Conservation (phyloP, 768 basidiomycete species). For the Boletus tylopilopsis region DNA sequence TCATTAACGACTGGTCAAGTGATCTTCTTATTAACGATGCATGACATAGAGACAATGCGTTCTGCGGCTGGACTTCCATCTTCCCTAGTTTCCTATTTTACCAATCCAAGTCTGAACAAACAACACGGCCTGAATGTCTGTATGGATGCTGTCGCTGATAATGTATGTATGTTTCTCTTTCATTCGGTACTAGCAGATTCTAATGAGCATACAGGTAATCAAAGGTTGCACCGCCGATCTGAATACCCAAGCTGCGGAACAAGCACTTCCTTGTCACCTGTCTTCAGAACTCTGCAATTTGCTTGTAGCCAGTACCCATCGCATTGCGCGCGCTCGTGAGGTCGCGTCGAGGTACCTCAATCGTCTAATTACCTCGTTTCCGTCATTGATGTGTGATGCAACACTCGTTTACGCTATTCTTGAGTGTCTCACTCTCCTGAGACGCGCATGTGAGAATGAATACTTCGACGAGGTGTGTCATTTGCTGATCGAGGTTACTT, state of each 20-base stretch:
- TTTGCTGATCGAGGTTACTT: background rate
- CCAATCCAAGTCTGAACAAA: constrained; percentile 79
- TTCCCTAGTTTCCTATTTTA: constrained; percentile 81
- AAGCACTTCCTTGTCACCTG: constrained; percentile 66
- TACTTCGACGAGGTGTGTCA: constrained; percentile 73
- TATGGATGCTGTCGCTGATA: constrained; percentile 86
- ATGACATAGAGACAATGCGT: constrained; percentile 86
- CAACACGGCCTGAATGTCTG: constrained; percentile 63
- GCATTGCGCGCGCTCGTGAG: constrained; percentile 76
- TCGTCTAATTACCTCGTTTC: constrained; percentile 84
- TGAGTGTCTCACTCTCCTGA: constrained; percentile 86
- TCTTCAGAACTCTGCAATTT: constrained; percentile 73
- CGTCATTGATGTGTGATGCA: constrained; percentile 90
- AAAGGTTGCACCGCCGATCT: constrained; percentile 69
- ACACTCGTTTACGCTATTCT: constrained; percentile 84
- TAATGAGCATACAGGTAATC: constrained; percentile 58
- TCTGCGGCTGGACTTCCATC: constrained; percentile 77
- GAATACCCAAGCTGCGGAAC: constrained; percentile 70
- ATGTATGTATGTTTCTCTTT: constrained; percentile 44
- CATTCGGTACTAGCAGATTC: background rate
- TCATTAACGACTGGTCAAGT: constrained; percentile 77
- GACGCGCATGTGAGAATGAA: constrained; percentile 87
- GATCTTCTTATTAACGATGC: constrained; percentile 80
- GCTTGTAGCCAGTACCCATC: constrained; percentile 76
- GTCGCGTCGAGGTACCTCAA: constrained; percentile 82